Conservation (phyloP, 1,139 yeast genomes). For the Pichia sp. region DNA sequence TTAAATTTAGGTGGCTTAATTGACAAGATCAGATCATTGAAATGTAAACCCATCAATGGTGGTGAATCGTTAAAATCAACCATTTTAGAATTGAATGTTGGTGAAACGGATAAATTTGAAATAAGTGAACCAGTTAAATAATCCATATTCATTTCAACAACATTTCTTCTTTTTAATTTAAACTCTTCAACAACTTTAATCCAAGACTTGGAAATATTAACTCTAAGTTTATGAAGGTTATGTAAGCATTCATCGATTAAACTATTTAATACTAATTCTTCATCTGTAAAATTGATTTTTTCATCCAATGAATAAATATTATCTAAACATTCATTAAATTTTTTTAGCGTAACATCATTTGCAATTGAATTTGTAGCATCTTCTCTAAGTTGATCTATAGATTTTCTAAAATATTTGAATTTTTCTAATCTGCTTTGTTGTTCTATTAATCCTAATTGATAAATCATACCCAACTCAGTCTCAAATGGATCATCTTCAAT, state of each 20-base stretch:
- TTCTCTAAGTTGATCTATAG: slow-evolving; percentile 5
- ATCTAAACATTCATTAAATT: slow-evolving; percentile 1
- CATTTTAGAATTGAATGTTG: slow-evolving; percentile 44
- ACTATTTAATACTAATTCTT: background rate
- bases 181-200: slow-evolving; percentile 43
- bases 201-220: slow-evolving; percentile 69
- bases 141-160: slow-evolving; percentile 47
- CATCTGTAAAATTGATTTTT: too few species aligned
- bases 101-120: slow-evolving; percentile 27
- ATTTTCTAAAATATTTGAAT: slow-evolving; percentile 45
- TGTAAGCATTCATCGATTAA: slow-evolving; percentile 6
- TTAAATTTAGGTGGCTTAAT: slow-evolving; percentile 53
- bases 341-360: background rate
- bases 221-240: slow-evolving; percentile 22
- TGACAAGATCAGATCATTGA: slow-evolving; percentile 52
- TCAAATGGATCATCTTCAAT: slow-evolving; percentile 89
- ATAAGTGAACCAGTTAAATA: slow-evolving; percentile 42
- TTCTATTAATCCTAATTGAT: slow-evolving; percentile 69
- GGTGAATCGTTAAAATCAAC: slow-evolving; percentile 57
- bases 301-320: background rate
- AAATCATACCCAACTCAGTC: slow-evolving; percentile 64
- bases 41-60: slow-evolving; percentile 52
- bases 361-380: background rate
- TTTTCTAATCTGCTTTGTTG: slow-evolving; percentile 62
- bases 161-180: slow-evolving; percentile 36